Percentiles rank a stretch among this genome's conserved stretches.
Conservation (phyloP, 1,284 basidiomycete species). For the Melampsora americana region DNA sequence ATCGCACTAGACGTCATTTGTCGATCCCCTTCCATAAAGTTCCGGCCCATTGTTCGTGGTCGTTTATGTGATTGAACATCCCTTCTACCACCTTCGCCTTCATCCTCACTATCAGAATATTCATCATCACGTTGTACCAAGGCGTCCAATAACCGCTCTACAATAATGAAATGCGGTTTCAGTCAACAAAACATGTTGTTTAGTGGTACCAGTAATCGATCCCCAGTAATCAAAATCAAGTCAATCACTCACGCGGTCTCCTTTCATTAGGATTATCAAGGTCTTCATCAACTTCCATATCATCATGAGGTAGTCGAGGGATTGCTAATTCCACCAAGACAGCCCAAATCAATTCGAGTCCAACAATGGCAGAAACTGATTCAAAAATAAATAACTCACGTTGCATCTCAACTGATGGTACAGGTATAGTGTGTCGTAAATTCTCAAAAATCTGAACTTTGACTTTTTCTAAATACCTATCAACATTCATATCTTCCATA, state of each 20-base stretch:
- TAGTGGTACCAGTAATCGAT: background rate
- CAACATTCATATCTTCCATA: conserved; percentile 91
- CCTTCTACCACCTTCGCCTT: conserved; percentile 73
- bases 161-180: no score
- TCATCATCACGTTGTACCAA: conserved; percentile 72
- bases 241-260: conserved; percentile 60
- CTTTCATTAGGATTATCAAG: conserved; percentile 62
- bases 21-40: background rate
- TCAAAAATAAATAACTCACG: conserved; percentile 59
- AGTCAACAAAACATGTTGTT: background rate
- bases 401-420: conserved; percentile 83
- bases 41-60: conserved; percentile 15
- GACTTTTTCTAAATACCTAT: conserved; percentile 86
- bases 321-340: conserved; percentile 38
- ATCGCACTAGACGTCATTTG: no score
- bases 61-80: conserved; percentile 55
- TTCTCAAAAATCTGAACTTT: conserved; percentile 89
- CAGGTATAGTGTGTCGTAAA: conserved; percentile 73
- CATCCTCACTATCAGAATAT: conserved; percentile 59
- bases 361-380: background rate
- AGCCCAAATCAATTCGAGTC: background rate
- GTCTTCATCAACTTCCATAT: conserved; percentile 67
- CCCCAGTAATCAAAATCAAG: background rate
- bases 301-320: conserved; percentile 46
- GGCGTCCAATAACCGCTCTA: conserved; percentile 55